Percentiles rank a stretch among this genome's conserved stretches.
Evolutionary conservation across 2,329 filamentous ascomycete species (phyloP).

Genomic region (Thelonectria olida): DNA sequence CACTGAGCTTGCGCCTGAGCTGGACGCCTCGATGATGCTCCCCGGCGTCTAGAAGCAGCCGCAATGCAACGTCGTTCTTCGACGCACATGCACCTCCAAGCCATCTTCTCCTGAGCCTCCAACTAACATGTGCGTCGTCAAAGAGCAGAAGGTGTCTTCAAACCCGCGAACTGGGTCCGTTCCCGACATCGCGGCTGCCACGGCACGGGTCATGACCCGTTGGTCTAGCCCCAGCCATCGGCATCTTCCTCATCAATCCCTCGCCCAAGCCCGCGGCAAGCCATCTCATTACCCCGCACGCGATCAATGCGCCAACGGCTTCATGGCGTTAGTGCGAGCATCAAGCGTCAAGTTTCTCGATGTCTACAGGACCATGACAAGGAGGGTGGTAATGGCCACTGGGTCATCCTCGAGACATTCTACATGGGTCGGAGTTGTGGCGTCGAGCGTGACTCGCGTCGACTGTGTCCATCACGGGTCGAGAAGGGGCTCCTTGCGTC

Average conservation of each 20-base stretch:
- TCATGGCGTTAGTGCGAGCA: background rate
- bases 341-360: background rate
- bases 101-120: background rate
- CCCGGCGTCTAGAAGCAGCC: background rate
- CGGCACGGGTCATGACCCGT: background rate
- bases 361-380: background rate
- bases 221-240: background rate
- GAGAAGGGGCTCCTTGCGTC: background rate
- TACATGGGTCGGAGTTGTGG: background rate
- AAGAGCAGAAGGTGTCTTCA: background rate
- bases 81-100: background rate
- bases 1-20: background rate
- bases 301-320: background rate
- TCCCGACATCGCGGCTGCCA: background rate
- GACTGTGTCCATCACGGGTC: background rate
- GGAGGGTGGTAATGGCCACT: background rate
- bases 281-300: background rate
- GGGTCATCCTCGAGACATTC: background rate
- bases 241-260: background rate
- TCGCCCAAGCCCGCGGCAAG: background rate
- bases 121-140: background rate
- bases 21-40: background rate
- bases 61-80: background rate
- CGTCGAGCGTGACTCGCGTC: background rate
- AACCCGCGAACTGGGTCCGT: background rate